phyloP scores from a whole-genome alignment of 2,329 filamentous ascomycete genomes.

The Parasarocladium wereldwijsianum region DNA sequence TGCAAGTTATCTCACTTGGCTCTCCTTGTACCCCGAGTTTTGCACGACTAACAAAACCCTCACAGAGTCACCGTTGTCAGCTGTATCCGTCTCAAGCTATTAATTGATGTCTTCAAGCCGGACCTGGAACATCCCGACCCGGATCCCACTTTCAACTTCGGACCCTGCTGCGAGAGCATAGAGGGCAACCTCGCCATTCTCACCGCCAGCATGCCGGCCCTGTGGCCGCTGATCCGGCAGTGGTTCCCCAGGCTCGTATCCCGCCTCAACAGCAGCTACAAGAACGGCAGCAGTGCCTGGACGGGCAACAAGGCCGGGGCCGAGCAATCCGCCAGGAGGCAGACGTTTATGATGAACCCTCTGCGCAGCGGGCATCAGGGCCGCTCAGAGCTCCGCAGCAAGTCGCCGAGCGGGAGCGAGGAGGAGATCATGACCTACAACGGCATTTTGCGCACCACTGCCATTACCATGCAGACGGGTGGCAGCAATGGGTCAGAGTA shows the following conservation, averaged over 20 bases:
- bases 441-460: constrained; percentile 21
- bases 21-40: not conserved
- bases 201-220: constrained; percentile 18
- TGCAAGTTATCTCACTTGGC: constrained; percentile 13
- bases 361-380: constrained; percentile 8
- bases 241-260: constrained; percentile 17
- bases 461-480: not conserved
- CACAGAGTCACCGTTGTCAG: constrained; percentile 17
- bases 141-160: constrained; percentile 15
- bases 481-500: not conserved
- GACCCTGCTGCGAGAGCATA: constrained; percentile 15
- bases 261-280: constrained; percentile 3
- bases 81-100: constrained; percentile 14
- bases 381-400: constrained; percentile 16
- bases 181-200: constrained; percentile 22
- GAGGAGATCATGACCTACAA: constrained; percentile 26
- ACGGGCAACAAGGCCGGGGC: constrained; percentile 10
- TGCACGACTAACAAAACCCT: not conserved
- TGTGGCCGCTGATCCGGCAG: constrained; percentile 17
- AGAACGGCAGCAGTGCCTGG: constrained; percentile 7
- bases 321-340: constrained; percentile 6
- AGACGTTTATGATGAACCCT: constrained; percentile 9
- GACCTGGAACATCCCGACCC: constrained; percentile 10
- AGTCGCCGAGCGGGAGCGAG: constrained; percentile 18
- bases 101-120: constrained; percentile 12